Conservation (phyloP, 768 basidiomycete genomes). For the Suillus lakei region DNA sequence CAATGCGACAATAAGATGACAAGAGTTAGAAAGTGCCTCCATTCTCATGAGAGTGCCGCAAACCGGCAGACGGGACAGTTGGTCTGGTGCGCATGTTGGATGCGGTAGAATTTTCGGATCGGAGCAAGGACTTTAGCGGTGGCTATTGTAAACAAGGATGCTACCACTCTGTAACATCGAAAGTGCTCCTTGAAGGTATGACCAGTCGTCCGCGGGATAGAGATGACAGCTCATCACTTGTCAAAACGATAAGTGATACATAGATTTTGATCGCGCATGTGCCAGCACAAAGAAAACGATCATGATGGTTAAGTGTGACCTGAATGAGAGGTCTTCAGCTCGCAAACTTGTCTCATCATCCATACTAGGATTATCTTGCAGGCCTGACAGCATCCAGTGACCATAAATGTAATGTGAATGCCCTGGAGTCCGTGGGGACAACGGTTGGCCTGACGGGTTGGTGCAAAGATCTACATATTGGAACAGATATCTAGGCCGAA, state of each 20-base stretch:
- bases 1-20: neutral
- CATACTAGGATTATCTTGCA: neutral
- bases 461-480: neutral
- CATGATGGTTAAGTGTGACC: neutral
- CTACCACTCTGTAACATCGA: neutral
- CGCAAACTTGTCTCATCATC: neutral
- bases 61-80: neutral
- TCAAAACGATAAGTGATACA: neutral
- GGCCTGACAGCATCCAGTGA: neutral
- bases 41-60: neutral
- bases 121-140: neutral
- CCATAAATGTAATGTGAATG: neutral
- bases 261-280: neutral
- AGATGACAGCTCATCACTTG: neutral
- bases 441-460: neutral
- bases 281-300: neutral
- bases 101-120: neutral
- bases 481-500: neutral
- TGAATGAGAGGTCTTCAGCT: neutral
- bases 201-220: neutral
- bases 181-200: neutral
- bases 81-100: neutral
- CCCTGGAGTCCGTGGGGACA: neutral
- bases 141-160: neutral
- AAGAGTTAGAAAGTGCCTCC: neutral